Base-by-base conservation (phyloP, 371 early-diverging fungal species). In the Apophysomyces variabilis region DNA sequence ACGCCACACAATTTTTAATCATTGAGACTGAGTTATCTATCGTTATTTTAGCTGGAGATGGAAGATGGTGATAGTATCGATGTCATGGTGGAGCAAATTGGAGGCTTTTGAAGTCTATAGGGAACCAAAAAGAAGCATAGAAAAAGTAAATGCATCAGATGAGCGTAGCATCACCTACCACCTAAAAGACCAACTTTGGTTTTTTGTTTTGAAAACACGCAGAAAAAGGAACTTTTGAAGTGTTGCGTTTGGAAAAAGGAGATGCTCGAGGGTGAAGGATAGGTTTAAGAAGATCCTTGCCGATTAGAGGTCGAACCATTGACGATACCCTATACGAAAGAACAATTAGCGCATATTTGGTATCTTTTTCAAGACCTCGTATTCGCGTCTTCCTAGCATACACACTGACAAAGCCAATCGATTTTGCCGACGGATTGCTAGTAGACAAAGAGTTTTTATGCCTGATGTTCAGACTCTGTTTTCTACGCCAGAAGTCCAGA, bases 1-100 rank as follows among this genome's bases (percentile, higher is more conserved):
- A 38, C 37, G 41, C 11, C 44, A 13, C 16, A 57, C 14, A 45
- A 32, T 60, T n/a, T 41, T 62, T 60, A 58, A 50, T 47, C 57
- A 37, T n/a, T 6, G 14, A 37, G 18, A 60, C 5, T 38, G 47
- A 38, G n/a, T 41, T 16, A 5, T 21, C 46, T 69, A 38, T 5
- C 38, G 21, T 26, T 56, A 68, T 16, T 46, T n/a, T 79, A 93
- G 93, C 87, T 97, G 63, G 96, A 94, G 21, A 92, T 97, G 92
- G 96, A 96, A 62, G 96, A 97, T 72, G 95, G 93, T 57, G 97
- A 97, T 73, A 77, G 88, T n/a, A 96, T 97, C 65, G 92, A 94
- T 74, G 96, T 93, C 26, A 92, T 92, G 88, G 93, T 95, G 47
- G 91, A 94, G 74, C 97, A 97, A 69, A 85, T 96, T 58, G 96